Base-by-base conservation (phyloP, 2,329 filamentous ascomycete species). In the Mycosphaerella arachidis region DNA sequence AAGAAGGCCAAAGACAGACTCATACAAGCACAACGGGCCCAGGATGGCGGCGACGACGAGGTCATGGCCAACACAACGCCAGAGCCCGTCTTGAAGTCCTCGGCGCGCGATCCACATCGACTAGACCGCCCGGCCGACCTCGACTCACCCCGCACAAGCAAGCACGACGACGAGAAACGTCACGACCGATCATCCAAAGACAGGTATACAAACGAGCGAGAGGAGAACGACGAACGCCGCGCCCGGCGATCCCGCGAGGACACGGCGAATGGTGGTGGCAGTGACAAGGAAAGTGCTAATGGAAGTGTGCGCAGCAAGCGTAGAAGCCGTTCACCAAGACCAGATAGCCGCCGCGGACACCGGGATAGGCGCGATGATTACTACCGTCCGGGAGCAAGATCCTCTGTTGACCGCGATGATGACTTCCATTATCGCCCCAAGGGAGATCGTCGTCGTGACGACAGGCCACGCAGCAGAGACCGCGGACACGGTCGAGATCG, bases 401-500 rank as follows among this genome's bases (percentile, higher is more conserved):
- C 74, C 51, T 66, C 69, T 31, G 56, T 60, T 37, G 76, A 74
- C 48, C 74, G 72, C 50, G 73, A 40, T 58, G 72, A 73, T 61
- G 75, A 77, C 56, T 71, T 74, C 20, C 69, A 71, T 55, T 74
- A 72, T 59, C 70, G 72, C 37, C 72, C 71, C 16, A 43, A 43
- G n/a, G 40, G 40, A 48, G 57, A 59, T 56, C 61, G 64, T 37
- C 62, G 66, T 29, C 58, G 60, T 45, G 53, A 56, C 54, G 56
- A 63, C 55, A 65, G 65, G n/a, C 48, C 57, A 33, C 29, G 66
- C 40, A 60, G 62, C 18, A 33, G 81, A 80, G 66, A 62, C 45
- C 79, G 80, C 58, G 81, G 85, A 13, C 18, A 13, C 70, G 85
- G 87, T 67, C 80, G 81, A 60, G 87, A 84, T 75, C 74, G 87